phyloP scores from a whole-genome alignment of 495 filamentous ascomycete species.

The Cenococcum geophilum region DNA sequence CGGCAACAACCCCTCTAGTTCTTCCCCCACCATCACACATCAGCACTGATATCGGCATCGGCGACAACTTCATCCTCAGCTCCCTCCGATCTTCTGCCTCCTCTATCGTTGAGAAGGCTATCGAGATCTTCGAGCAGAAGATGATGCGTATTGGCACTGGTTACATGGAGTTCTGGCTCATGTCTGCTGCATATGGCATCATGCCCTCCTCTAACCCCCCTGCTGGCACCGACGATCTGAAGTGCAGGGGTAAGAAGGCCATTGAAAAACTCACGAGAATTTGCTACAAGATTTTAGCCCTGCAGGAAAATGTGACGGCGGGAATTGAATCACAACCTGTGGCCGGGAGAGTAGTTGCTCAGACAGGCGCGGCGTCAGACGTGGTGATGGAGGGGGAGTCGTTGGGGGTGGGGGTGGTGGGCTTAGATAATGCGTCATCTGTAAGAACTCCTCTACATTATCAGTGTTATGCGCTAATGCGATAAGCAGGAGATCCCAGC shows the following conservation, averaged over 20 bases:
- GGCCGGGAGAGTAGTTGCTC: background rate
- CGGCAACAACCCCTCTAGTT: background rate
- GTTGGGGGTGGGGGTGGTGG: background rate
- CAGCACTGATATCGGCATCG: background rate
- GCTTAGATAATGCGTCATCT: background rate
- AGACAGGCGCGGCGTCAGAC: background rate
- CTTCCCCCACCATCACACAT: background rate
- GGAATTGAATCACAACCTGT: background rate
- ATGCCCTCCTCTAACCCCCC: slow-evolving; percentile 11
- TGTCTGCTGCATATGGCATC: slow-evolving; percentile 14
- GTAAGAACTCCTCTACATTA: no score
- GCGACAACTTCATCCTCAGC: slow-evolving; percentile 13
- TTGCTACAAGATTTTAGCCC: slow-evolving; percentile 22
- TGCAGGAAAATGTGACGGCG: slow-evolving; percentile 10
- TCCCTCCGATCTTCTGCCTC: slow-evolving; percentile 13
- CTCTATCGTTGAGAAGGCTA: slow-evolving; percentile 13
- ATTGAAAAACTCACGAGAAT: slow-evolving; percentile 15
- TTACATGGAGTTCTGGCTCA: slow-evolving; percentile 29
- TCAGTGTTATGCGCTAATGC: background rate
- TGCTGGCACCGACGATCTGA: slow-evolving; percentile 9
- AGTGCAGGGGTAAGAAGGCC: slow-evolving; percentile 11
- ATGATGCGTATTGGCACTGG: slow-evolving; percentile 27
- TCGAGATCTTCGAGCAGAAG: slow-evolving; percentile 25
- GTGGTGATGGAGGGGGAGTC: background rate
- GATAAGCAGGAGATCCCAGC: background rate